phyloP scores from a whole-genome alignment of 2,329 filamentous ascomycete genomes.

The Neodidymelliopsis sp. region DNA sequence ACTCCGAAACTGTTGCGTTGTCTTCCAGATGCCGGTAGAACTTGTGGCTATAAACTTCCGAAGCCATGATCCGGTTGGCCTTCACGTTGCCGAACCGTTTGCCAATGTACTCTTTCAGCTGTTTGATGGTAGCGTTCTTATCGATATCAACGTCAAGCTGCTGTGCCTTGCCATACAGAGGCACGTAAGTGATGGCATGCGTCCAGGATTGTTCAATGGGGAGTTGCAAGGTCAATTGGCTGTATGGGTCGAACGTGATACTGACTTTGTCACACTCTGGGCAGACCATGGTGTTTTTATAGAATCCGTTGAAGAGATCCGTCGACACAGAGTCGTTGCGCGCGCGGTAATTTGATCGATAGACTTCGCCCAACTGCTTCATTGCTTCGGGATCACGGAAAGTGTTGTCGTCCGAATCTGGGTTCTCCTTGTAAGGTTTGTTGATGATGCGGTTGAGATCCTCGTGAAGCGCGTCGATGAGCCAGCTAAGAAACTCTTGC shows the following conservation, averaged over 20 bases:
- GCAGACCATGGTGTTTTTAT: slow-evolving; percentile 96
- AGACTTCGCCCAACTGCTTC: slow-evolving; percentile 82
- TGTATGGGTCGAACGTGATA: slow-evolving; percentile 98
- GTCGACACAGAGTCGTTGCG: slow-evolving; percentile 95
- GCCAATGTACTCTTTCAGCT: slow-evolving; percentile 69
- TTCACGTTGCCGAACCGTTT: slow-evolving; percentile 61
- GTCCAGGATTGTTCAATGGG: slow-evolving; percentile 86
- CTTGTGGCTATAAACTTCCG: slow-evolving; percentile 81
- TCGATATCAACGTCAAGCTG: slow-evolving; percentile 80
- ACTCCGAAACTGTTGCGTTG: slow-evolving; percentile 68
- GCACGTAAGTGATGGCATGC: slow-evolving; percentile 77
- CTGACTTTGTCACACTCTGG: slow-evolving; percentile 92
- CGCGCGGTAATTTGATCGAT: slow-evolving; percentile 89
- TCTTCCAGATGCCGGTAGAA: slow-evolving; percentile 91
- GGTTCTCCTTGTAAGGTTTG: slow-evolving; percentile 97
- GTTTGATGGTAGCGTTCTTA: slow-evolving; percentile 73
- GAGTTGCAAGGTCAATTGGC: slow-evolving; percentile 88
- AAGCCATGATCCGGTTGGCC: slow-evolving; percentile 73
- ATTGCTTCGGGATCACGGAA: slow-evolving; percentile 83
- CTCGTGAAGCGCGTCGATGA: slow-evolving; percentile 93
- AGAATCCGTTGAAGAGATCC: slow-evolving; percentile 96
- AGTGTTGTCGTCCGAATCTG: slow-evolving; percentile 96
- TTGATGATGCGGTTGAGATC: slow-evolving; percentile 92
- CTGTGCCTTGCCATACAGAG: slow-evolving; percentile 74
- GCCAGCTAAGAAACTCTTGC: slow-evolving; percentile 93